A percentile compares a stretch with the other conserved stretches of the same genome.
These are phyloP conservation scores for Polytrichum formosum DNA, from an alignment of 225 moss, liverwort and hornwort genomes.

Conservation along the genomic window DNA sequence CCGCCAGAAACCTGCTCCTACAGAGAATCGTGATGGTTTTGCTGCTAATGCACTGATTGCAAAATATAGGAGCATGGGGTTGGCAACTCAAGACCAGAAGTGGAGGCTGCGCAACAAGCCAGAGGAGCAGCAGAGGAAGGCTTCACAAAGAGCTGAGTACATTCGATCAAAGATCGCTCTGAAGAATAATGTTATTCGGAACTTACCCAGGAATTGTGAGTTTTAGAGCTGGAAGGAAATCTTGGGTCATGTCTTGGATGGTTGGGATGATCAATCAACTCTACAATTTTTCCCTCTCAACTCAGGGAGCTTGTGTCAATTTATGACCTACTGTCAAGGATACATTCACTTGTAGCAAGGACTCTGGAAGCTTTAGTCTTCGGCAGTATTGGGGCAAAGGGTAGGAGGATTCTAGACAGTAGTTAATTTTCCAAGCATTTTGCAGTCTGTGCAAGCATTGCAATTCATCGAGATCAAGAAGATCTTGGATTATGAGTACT, in stretches of 20 bases:
- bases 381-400: too few species aligned
- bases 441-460: too few species aligned
- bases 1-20: conserved; percentile 70
- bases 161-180: conserved; percentile 76
- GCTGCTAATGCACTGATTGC: conserved; percentile 78
- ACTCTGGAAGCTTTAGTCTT: too few species aligned
- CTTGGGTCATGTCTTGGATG: neutral
- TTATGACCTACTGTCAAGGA: too few species aligned
- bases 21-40: conserved; percentile 76
- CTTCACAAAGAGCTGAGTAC: conserved; percentile 72
- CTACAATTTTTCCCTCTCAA: too few species aligned
- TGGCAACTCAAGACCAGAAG: conserved; percentile 76
- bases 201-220: conserved; percentile 75
- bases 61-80: conserved; percentile 88
- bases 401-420: too few species aligned
- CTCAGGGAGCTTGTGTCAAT: too few species aligned
- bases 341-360: too few species aligned
- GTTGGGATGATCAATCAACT: neutral
- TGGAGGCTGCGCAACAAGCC: conserved; percentile 61
- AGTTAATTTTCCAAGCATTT: too few species aligned
- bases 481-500: too few species aligned
- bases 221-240: conserved; percentile 7
- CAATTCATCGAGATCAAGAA: too few species aligned
- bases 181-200: conserved; percentile 81
- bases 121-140: conserved; percentile 66